Evolutionary conservation across 2,329 filamentous ascomycete genomes (phyloP).

Genomic region (Penicillium italicum): DNA sequence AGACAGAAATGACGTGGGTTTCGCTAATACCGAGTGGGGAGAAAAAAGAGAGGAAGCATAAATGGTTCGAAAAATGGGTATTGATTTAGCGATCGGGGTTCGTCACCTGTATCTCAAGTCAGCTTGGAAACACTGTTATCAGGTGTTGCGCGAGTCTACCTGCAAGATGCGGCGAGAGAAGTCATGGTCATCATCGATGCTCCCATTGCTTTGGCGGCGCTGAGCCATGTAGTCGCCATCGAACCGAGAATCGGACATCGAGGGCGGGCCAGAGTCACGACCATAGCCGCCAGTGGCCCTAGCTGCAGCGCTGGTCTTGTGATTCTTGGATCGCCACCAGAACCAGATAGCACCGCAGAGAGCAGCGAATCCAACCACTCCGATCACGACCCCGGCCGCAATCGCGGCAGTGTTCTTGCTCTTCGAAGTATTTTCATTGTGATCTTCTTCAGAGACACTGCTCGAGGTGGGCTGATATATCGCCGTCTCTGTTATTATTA

Average conservation of each 20-base stretch:
- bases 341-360: conserved; percentile 68
- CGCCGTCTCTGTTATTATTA: conserved; percentile 35
- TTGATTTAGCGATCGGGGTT: conserved; percentile 33
- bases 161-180: conserved; percentile 94
- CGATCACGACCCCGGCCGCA: conserved; percentile 82
- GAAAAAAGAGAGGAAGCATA: conserved; percentile 2
- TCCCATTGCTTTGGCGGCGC: conserved; percentile 84
- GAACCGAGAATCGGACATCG: conserved; percentile 76
- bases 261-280: conserved; percentile 62
- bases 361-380: conserved; percentile 65
- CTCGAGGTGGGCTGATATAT: conserved; percentile 27
- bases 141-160: conserved; percentile 53
- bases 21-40: conserved; percentile 16
- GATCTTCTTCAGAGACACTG: background rate
- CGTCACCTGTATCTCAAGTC: conserved; percentile 25
- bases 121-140: background rate
- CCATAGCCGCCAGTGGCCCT: conserved; percentile 74
- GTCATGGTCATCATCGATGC: conserved; percentile 95
- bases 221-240: conserved; percentile 79
- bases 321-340: conserved; percentile 69
- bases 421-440: conserved; percentile 25
- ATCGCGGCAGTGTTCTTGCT: conserved; percentile 75
- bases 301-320: conserved; percentile 76
- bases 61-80: background rate
- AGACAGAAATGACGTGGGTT: conserved; percentile 13